Conservation (phyloP, 2,329 filamentous ascomycete species). For the Epichloe elymi region DNA sequence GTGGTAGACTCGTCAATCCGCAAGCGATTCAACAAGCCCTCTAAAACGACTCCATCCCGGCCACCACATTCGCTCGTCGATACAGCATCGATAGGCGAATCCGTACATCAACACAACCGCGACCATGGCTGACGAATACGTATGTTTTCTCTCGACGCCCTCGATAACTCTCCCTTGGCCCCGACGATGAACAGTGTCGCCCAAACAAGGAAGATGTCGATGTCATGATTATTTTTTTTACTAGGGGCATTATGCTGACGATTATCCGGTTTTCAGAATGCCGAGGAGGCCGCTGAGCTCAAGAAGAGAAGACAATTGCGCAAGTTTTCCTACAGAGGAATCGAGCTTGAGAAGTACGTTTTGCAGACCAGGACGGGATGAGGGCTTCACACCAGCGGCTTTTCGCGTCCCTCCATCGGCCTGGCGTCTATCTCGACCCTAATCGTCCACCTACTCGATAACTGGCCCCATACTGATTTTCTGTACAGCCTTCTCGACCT, state of each 20-base stretch:
- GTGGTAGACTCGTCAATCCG: conserved; percentile 15
- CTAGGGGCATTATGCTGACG: conserved; percentile 14
- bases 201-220: background rate
- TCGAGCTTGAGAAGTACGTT: conserved; percentile 97
- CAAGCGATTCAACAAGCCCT: conserved; percentile 17
- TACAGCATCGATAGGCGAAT: conserved; percentile 31
- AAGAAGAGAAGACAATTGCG: conserved; percentile 99
- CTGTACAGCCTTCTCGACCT: conserved; percentile 84
- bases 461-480: conserved; percentile 9
- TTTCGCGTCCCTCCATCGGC: background rate
- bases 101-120: conserved; percentile 29
- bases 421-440: background rate
- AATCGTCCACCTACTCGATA: background rate
- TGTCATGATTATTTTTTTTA: background rate
- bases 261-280: conserved; percentile 49
- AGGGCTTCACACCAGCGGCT: background rate
- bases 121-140: conserved; percentile 86
- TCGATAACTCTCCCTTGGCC: conserved; percentile 15
- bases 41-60: conserved; percentile 23
- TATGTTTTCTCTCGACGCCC: conserved; percentile 38
- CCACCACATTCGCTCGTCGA: conserved; percentile 30
- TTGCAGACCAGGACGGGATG: conserved; percentile 6
- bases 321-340: conserved; percentile 99
- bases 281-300: conserved; percentile 96
- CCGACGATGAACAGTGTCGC: conserved; percentile 7